Evolutionary conservation across 1,139 yeast genomes (phyloP).

Genomic region (Hansenula sp.): DNA sequence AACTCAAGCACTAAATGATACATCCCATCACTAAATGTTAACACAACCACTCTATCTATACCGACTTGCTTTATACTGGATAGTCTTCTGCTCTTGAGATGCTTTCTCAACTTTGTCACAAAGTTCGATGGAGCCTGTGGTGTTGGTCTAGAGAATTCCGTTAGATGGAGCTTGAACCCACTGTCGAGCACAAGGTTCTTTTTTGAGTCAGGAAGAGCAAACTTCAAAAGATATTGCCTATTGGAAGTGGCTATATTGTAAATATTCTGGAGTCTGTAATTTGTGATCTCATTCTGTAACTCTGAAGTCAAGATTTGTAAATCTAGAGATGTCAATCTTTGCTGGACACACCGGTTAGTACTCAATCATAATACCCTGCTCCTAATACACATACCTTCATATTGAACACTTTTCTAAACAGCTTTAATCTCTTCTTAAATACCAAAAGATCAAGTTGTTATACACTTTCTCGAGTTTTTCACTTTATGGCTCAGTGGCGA

Average conservation of each 20-base stretch:
- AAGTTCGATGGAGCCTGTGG: constrained; percentile 82
- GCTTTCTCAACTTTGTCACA: constrained; percentile 81
- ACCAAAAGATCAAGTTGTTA: not conserved
- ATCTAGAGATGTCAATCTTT: constrained; percentile 83
- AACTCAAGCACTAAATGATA: constrained; percentile 82
- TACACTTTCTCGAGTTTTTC: not conserved
- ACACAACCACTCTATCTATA: constrained; percentile 73
- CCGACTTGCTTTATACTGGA: constrained; percentile 70
- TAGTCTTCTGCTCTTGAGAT: constrained; percentile 74
- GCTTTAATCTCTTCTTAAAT: too few species aligned
- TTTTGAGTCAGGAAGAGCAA: constrained; percentile 81
- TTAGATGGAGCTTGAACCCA: constrained; percentile 76
- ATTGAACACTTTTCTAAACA: not conserved
- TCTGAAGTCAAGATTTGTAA: constrained; percentile 69
- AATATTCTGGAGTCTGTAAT: constrained; percentile 77
- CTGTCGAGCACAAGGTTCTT: constrained; percentile 74
- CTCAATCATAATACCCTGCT: too few species aligned
- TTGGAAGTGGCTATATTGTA: constrained; percentile 73
- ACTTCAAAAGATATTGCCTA: constrained; percentile 75
- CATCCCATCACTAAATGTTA: constrained; percentile 78
- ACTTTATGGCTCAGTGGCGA: constrained; percentile 1
- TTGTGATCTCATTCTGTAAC: constrained; percentile 47
- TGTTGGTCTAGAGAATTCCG: constrained; percentile 77
- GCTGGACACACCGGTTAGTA: constrained; percentile 35
- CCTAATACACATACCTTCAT: constrained; percentile 1